Evolutionary conservation across 257 asterid genomes (phyloP).

Genomic region (Penstemon davidsonii): DNA sequence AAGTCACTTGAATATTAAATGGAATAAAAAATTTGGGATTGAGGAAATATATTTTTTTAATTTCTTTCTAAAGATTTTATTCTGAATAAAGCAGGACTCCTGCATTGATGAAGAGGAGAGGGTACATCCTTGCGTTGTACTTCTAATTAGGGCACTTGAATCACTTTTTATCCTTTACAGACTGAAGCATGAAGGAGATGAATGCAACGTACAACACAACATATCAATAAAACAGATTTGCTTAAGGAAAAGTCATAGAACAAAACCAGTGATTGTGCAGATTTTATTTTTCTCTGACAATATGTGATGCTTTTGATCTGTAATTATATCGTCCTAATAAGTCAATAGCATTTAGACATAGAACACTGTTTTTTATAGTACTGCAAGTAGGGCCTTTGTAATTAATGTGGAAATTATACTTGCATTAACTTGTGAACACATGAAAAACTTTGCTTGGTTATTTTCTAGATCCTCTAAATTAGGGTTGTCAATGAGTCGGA

Average conservation of each 20-base stretch:
- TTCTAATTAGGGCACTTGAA: not conserved
- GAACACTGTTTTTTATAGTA: not conserved
- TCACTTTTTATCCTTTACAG: not conserved
- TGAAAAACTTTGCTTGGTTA: too few relatives aligned
- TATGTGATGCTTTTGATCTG: slow-evolving; percentile 8
- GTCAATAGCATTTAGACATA: slow-evolving; percentile 2
- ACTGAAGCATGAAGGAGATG: not conserved
- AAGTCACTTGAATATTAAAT: not conserved
- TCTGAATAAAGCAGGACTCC: not conserved
- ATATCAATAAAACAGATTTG: slow-evolving; percentile 10
- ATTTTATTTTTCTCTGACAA: slow-evolving; percentile 15
- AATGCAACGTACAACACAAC: slow-evolving; percentile 4
- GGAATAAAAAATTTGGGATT: not conserved
- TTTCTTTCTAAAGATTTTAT: not conserved
- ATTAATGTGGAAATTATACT: not conserved
- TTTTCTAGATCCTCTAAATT: too few relatives aligned
- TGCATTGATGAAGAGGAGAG: not conserved
- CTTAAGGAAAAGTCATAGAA: not conserved
- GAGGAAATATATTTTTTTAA: not conserved
- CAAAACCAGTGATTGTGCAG: not conserved
- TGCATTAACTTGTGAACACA: not conserved
- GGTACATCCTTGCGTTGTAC: slow-evolving; percentile 2
- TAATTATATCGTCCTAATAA: slow-evolving; percentile 13
- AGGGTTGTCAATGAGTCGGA: too few relatives aligned
- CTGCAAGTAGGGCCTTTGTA: not conserved